Conservation (phyloP, 768 basidiomycete species). For the Lactarius sanguifluus region DNA sequence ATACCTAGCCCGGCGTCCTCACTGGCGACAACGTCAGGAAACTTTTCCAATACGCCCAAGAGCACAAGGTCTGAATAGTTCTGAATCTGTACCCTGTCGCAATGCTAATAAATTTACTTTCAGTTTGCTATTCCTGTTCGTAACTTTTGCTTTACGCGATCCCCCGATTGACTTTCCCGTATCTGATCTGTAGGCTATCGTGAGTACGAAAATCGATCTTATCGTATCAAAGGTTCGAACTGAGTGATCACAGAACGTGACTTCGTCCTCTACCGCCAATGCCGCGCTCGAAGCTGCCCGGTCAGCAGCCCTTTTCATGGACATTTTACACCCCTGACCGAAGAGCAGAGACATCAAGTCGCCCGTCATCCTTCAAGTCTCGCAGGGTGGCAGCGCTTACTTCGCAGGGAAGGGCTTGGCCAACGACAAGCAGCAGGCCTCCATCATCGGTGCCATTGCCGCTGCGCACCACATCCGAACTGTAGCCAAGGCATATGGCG, state of each 20-base stretch:
- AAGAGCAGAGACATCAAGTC: slow-evolving; percentile 82
- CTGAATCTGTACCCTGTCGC: slow-evolving; percentile 17
- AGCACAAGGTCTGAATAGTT: slow-evolving; percentile 65
- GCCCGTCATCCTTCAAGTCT: slow-evolving; percentile 96
- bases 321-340: slow-evolving; percentile 8
- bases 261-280: slow-evolving; percentile 93
- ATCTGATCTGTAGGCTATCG: slow-evolving; percentile 59
- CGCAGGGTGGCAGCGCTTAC: slow-evolving; percentile 95
- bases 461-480: slow-evolving; percentile 90
- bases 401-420: slow-evolving; percentile 95
- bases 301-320: slow-evolving; percentile 39
- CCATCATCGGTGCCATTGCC: slow-evolving; percentile 87
- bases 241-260: slow-evolving; percentile 71
- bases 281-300: slow-evolving; percentile 95
- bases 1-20: slow-evolving; percentile 80
- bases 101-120: slow-evolving; percentile 21
- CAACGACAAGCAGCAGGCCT: slow-evolving; percentile 95
- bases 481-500: slow-evolving; percentile 87
- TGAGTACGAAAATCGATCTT: slow-evolving; percentile 43
- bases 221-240: slow-evolving; percentile 18
- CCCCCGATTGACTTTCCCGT: slow-evolving; percentile 13
- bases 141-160: slow-evolving; percentile 28
- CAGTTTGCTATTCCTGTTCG: slow-evolving; percentile 86
- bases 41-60: slow-evolving; percentile 91
- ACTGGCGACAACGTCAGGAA: slow-evolving; percentile 95